Evolutionary conservation across 176 grass and related monocot genomes (phyloP).

Genomic region (Phoenix dactylifera): DNA sequence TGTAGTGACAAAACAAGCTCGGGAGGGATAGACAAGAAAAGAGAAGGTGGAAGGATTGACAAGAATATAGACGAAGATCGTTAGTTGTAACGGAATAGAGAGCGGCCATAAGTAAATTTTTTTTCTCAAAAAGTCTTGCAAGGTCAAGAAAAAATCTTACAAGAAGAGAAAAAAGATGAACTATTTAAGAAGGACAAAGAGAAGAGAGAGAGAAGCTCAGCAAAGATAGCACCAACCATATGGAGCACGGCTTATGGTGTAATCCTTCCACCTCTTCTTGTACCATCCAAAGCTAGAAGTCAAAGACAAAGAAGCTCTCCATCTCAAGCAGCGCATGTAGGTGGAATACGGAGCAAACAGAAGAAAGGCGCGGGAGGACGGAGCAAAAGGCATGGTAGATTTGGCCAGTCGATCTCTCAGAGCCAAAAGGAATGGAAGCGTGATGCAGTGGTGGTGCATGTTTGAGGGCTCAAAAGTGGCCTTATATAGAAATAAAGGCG

Average conservation of each 20-base stretch:
- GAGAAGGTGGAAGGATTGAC: neutral
- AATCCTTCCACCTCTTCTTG: neutral
- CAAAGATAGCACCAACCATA: constrained; percentile 9
- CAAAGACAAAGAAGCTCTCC: neutral
- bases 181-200: neutral
- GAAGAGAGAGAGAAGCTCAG: constrained; percentile 1
- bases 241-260: neutral
- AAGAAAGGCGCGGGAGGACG: neutral
- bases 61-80: neutral
- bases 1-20: constrained; percentile 22
- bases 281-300: neutral
- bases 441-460: neutral
- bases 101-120: neutral
- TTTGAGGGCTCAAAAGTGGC: too few species aligned
- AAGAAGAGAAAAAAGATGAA: neutral
- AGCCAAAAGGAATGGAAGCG: neutral
- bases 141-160: constrained; percentile 27
- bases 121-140: constrained; percentile 28
- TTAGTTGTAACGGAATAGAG: neutral
- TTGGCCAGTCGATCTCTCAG: too few species aligned
- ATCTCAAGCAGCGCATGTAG: neutral
- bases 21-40: constrained; percentile 32
- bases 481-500: constrained; percentile 1
- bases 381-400: neutral
- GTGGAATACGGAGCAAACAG: neutral